phyloP scores from a whole-genome alignment of 495 filamentous ascomycete genomes.

The Penicillium arizonense region DNA sequence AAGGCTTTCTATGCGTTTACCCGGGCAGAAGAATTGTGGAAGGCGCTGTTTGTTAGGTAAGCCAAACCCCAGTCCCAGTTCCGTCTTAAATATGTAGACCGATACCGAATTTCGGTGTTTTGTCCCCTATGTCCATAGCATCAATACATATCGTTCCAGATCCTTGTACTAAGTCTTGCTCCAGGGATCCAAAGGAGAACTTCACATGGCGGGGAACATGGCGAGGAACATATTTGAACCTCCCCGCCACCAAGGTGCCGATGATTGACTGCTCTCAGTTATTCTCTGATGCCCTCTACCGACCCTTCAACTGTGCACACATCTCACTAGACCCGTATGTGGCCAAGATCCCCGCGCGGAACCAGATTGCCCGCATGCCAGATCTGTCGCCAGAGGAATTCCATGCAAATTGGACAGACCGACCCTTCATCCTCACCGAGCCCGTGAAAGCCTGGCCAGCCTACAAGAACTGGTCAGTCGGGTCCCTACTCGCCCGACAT shows the following conservation, averaged over 20 bases:
- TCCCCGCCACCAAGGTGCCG: slow-evolving; percentile 57
- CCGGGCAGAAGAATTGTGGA: slow-evolving; percentile 87
- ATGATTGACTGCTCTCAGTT: slow-evolving; percentile 63
- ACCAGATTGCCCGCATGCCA: slow-evolving; percentile 68
- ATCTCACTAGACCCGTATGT: slow-evolving; percentile 64
- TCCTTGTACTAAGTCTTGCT: not conserved
- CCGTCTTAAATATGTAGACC: slow-evolving; percentile 6
- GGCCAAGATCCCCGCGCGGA: slow-evolving; percentile 66
- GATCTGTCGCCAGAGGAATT: slow-evolving; percentile 75
- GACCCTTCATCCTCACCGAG: slow-evolving; percentile 83
- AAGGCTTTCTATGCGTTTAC: slow-evolving; percentile 88
- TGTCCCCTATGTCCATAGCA: not conserved
- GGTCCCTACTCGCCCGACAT: slow-evolving; percentile 61
- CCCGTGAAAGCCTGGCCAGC: slow-evolving; percentile 85
- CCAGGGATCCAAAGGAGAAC: slow-evolving; percentile 38
- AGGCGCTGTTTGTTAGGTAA: slow-evolving; percentile 81
- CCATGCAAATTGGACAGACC: slow-evolving; percentile 68
- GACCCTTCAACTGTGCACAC: slow-evolving; percentile 88
- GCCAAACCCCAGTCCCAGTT: slow-evolving; percentile 28
- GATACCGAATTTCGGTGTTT: not conserved
- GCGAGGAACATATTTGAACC: slow-evolving; percentile 73
- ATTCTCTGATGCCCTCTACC: slow-evolving; percentile 89
- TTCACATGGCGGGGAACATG: slow-evolving; percentile 83
- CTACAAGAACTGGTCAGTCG: slow-evolving; percentile 70
- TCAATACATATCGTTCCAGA: not conserved